Conservation (phyloP, 2,329 filamentous ascomycete species). For the Arthrocladium fulminans region DNA sequence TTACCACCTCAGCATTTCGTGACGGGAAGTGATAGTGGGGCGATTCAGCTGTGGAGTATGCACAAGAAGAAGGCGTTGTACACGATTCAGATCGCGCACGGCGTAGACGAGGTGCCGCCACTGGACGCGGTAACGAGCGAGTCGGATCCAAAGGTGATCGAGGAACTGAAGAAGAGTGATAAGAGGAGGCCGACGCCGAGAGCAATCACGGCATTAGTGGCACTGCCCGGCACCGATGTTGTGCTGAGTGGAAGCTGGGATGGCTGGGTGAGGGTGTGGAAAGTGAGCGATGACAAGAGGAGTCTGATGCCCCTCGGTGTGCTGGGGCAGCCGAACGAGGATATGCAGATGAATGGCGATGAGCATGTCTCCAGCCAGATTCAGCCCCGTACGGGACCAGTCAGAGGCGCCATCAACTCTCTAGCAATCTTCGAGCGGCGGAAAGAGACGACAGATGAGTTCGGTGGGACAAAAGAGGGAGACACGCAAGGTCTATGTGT, state of each 20-base stretch:
- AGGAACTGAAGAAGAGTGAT: conserved; percentile 35
- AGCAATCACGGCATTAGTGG: conserved; percentile 81
- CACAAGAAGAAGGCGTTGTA: conserved; percentile 92
- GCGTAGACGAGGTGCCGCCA: conserved; percentile 62
- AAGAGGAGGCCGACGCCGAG: conserved; percentile 60
- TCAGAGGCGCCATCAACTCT: conserved; percentile 70
- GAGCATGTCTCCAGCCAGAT: conserved; percentile 27
- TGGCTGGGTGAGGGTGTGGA: conserved; percentile 78
- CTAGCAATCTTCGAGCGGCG: conserved; percentile 80
- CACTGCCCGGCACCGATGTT: conserved; percentile 82
- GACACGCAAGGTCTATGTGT: conserved; percentile 59
- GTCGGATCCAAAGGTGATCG: conserved; percentile 48
- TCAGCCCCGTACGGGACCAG: conserved; percentile 14
- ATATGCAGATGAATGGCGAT: conserved; percentile 11
- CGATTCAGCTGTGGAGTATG: conserved; percentile 75
- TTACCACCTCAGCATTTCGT: conserved; percentile 87
- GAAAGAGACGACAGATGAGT: conserved; percentile 53
- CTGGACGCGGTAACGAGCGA: conserved; percentile 67
- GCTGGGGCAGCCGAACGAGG: conserved; percentile 42
- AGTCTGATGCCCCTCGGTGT: conserved; percentile 64
- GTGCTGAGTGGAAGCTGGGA: conserved; percentile 93
- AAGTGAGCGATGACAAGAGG: conserved; percentile 71
- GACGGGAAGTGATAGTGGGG: conserved; percentile 86
- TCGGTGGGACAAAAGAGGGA: conserved; percentile 34
- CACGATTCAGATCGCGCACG: conserved; percentile 72